Base-by-base conservation (phyloP, 495 filamentous ascomycete species). In the Penicillium roqueforti region DNA sequence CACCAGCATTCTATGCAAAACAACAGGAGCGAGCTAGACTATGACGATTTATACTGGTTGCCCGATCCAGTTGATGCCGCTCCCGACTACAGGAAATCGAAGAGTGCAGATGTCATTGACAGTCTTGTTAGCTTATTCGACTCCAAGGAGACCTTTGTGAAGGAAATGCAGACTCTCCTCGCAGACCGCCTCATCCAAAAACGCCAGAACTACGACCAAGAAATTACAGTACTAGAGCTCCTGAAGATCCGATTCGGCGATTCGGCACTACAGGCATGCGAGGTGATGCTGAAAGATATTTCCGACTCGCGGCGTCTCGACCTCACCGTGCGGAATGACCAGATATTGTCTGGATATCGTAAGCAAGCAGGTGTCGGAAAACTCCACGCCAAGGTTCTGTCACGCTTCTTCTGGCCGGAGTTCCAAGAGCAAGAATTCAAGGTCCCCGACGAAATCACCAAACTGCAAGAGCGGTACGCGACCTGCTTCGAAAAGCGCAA, bases 241-340 rank as follows among this genome's bases (percentile, higher is more conserved):
- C 80, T 98, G 40, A 97, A 96, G 70, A 70, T 87, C 7, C 86
- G 92, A 6, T 92, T 97, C 47, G 95, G 92, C 14, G 91, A 96
- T 58, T 78, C 83, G 4, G 80, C 86, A 8, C 74, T 97, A 39
- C 93, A 97, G 65, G 85, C 86, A 39, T 96, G 89, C 70, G 91
- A 97, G 62, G 93, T 99, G 53, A 99, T 99, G 93, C 80, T 97
- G 25, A 86, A 85, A 42, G 93, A 99, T 70, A 86, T 97, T n/a
- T 79, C 85, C 43, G 91, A 96, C 61, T 96, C 91, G 11, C 77
- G 80, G 41, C 80, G 83, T 41, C 80, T 93, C 43, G 84, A 95
- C 61, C 62, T 70, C 23, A 67, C 76, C 23, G 88, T 95, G 28
- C 69, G 82, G 14, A 77, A 75, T 29, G 78, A 79, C 18, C 39